Percentiles rank a stretch among this genome's conserved stretches.
Evolutionary conservation across 352 stramenopile species (phyloP).

Genomic region (Phytophthora boehmeriae): DNA sequence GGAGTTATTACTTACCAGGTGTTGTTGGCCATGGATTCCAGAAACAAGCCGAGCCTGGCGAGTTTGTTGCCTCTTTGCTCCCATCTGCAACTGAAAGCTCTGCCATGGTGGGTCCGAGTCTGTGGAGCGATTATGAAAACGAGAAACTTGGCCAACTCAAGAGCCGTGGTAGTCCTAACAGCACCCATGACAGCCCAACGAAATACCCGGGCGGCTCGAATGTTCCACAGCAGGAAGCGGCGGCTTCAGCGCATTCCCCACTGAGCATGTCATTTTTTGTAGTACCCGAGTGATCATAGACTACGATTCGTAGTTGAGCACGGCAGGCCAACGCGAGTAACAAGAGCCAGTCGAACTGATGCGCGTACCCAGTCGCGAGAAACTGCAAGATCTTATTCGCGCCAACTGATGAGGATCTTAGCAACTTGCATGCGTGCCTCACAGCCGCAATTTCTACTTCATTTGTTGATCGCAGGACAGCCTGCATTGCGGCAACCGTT

Average conservation of each 20-base stretch:
- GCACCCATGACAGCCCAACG: neutral
- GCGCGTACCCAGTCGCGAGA: neutral
- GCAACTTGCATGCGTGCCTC: neutral
- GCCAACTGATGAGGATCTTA: neutral
- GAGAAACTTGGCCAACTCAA: conserved; percentile 10
- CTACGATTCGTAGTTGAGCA: neutral
- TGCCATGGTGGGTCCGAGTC: neutral
- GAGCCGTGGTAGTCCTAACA: conserved; percentile 12
- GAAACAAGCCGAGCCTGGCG: conserved; percentile 39
- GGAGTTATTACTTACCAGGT: conserved; percentile 59
- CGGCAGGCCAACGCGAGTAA: neutral
- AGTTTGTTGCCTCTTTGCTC: conserved; percentile 57
- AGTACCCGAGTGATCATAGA: conserved; percentile 15
- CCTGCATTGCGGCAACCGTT: too few relatives aligned
- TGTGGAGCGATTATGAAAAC: conserved; percentile 1
- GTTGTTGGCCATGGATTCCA: conserved; percentile 50
- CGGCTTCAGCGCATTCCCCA: neutral
- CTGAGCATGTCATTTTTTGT: conserved; percentile 33
- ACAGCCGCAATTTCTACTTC: too few relatives aligned
- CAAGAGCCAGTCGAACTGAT: neutral
- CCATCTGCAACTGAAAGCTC: conserved; percentile 28
- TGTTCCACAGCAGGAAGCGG: neutral
- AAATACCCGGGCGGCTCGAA: conserved; percentile 1
- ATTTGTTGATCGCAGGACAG: too few relatives aligned
- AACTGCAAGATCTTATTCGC: neutral